Evolutionary conservation across 345 rosid species (phyloP).

Genomic region (Capsella bursapastoris): DNA sequence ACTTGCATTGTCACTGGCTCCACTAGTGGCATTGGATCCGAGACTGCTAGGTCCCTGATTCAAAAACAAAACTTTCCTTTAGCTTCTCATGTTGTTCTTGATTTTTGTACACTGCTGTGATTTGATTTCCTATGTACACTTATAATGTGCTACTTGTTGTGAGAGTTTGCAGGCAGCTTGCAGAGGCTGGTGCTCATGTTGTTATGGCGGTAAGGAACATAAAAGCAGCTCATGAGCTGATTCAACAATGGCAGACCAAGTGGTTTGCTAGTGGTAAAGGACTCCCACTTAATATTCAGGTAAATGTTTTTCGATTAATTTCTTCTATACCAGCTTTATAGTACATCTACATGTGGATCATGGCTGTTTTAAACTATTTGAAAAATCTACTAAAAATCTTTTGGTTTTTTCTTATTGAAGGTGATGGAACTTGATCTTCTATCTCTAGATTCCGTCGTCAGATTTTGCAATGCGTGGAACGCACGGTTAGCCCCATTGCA

Average conservation of each 20-base stretch:
- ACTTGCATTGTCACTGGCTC: constrained; percentile 88
- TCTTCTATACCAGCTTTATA: not conserved
- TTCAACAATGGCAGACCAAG: constrained; percentile 42
- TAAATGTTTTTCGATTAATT: not conserved
- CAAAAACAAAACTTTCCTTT: not conserved
- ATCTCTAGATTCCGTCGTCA: constrained; percentile 79
- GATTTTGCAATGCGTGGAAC: constrained; percentile 78
- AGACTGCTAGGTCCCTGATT: constrained; percentile 64
- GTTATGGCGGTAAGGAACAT: constrained; percentile 76
- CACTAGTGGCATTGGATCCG: constrained; percentile 92
- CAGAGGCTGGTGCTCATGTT: constrained; percentile 89
- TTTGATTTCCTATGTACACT: not conserved
- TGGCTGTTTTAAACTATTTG: not conserved
- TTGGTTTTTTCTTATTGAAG: constrained; percentile 36
- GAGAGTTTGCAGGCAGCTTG: constrained; percentile 63
- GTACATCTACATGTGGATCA: not conserved
- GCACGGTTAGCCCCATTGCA: constrained; percentile 67
- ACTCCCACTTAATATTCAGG: constrained; percentile 35
- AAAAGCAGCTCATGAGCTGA: constrained; percentile 26
- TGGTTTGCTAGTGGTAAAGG: constrained; percentile 26
- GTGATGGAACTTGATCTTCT: constrained; percentile 95
- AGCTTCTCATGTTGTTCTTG: not conserved
- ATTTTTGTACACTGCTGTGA: not conserved
- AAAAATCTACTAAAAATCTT: not conserved
- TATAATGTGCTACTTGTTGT: not conserved